Conservation (phyloP, 441 rosid species). For the Viola pubescens region DNA sequence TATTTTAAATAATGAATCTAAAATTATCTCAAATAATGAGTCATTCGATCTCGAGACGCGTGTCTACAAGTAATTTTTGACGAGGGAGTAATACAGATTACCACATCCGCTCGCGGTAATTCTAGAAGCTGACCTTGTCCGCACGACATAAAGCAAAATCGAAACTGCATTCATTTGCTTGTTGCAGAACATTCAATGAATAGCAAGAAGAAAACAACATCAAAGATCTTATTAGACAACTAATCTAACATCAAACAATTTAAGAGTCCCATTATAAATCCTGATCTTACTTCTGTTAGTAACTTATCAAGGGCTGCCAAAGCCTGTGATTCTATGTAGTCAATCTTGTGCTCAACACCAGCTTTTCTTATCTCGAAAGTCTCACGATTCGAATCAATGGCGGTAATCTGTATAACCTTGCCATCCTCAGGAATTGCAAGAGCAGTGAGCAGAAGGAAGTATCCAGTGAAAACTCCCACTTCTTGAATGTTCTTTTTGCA, state of each 20-base stretch:
- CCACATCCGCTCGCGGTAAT: not conserved
- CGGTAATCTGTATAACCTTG: not conserved
- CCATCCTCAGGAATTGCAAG: slow-evolving; percentile 20
- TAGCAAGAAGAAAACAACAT: not conserved
- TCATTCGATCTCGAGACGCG: no score
- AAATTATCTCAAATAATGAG: no score
- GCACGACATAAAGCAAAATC: not conserved
- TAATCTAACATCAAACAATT: no score
- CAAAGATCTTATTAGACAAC: no score
- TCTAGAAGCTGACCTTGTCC: not conserved
- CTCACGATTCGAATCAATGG: not conserved
- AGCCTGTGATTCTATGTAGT: not conserved
- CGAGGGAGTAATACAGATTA: no score
- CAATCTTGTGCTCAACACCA: not conserved
- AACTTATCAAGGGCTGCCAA: not conserved
- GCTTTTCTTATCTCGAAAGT: not conserved
- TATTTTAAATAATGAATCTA: no score
- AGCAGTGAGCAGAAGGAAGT: slow-evolving; percentile 86
- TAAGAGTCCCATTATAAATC: no score
- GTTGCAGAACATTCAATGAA: not conserved
- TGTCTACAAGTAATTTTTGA: no score
- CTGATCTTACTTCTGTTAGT: not conserved
- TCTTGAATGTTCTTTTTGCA: slow-evolving; percentile 94
- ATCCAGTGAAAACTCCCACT: slow-evolving; percentile 89
- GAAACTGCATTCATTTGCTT: not conserved